Evolutionary conservation across 1,139 yeast genomes (phyloP).

Genomic region (Lodderomyces parapsilosis): DNA sequence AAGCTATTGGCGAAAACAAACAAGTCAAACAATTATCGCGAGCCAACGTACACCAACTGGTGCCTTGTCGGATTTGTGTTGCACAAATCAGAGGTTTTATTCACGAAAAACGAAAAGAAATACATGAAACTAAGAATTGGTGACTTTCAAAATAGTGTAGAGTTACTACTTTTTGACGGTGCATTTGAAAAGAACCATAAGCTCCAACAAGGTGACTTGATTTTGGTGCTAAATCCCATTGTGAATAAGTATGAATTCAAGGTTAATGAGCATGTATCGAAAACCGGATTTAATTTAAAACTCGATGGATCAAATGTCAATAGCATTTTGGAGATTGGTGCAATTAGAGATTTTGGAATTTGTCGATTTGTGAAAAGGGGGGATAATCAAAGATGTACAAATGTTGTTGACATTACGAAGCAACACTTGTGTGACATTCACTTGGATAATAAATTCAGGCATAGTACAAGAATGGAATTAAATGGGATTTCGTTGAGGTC

Average conservation of each 20-base stretch:
- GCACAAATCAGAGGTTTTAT: slow-evolving; percentile 51
- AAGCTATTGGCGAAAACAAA: slow-evolving; percentile 60
- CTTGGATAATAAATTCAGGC: slow-evolving; percentile 55
- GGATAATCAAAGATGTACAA: slow-evolving; percentile 53
- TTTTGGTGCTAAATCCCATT: slow-evolving; percentile 74
- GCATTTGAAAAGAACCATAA: slow-evolving; percentile 75
- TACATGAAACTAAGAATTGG: slow-evolving; percentile 66
- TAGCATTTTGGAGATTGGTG: slow-evolving; percentile 70
- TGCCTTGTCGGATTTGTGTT: slow-evolving; percentile 68
- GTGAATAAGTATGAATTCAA: slow-evolving; percentile 27
- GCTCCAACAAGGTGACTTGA: slow-evolving; percentile 67
- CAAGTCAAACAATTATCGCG: slow-evolving; percentile 61
- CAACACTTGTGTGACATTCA: slow-evolving; percentile 71
- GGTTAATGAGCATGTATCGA: slow-evolving; percentile 7
- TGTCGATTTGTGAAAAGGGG: slow-evolving; percentile 52
- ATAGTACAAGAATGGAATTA: slow-evolving; percentile 68
- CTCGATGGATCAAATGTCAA: slow-evolving; percentile 46
- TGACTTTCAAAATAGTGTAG: slow-evolving; percentile 58
- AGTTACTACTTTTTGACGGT: slow-evolving; percentile 62
- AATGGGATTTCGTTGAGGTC: slow-evolving; percentile 54
- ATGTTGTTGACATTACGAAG: slow-evolving; percentile 55
- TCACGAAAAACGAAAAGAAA: slow-evolving; percentile 36
- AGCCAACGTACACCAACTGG: slow-evolving; percentile 76
- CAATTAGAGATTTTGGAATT: slow-evolving; percentile 64
- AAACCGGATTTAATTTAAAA: slow-evolving; percentile 57